phyloP scores from a whole-genome alignment of 257 asterid genomes.

The Ilex aquifolium region DNA sequence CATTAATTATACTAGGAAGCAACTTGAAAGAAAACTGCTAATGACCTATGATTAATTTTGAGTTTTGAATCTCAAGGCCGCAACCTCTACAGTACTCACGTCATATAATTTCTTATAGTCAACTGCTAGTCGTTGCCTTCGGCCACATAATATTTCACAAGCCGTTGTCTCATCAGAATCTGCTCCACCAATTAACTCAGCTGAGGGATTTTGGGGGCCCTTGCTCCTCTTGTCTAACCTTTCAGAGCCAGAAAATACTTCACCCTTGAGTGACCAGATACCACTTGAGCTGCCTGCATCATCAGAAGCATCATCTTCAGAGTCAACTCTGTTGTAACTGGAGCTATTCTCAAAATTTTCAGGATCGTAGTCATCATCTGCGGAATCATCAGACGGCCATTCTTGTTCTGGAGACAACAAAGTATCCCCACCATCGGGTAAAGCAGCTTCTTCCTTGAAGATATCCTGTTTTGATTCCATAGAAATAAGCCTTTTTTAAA shows the following conservation, averaged over 20 bases:
- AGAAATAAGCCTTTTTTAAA: not conserved
- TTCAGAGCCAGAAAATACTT: slow-evolving; percentile 33
- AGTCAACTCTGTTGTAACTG: slow-evolving; percentile 31
- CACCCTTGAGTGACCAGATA: slow-evolving; percentile 73
- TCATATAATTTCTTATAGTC: slow-evolving; percentile 75
- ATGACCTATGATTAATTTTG: not conserved
- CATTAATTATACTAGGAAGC: not conserved
- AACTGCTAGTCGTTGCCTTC: slow-evolving; percentile 71
- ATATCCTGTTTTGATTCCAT: slow-evolving; percentile 51
- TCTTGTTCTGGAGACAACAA: slow-evolving; percentile 52
- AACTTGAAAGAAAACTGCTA: not conserved
- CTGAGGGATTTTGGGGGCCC: slow-evolving; percentile 30
- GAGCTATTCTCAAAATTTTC: slow-evolving; percentile 46
- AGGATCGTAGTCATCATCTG: slow-evolving; percentile 90
- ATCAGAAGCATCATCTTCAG: slow-evolving; percentile 51
- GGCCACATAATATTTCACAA: slow-evolving; percentile 50
- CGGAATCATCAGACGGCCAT: slow-evolving; percentile 98
- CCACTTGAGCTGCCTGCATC: slow-evolving; percentile 48
- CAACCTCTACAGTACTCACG: slow-evolving; percentile 43
- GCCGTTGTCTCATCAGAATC: slow-evolving; percentile 56
- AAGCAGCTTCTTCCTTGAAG: slow-evolving; percentile 87
- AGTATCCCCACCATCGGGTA: slow-evolving; percentile 58
- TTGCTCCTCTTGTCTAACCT: slow-evolving; percentile 24
- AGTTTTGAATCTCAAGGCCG: not conserved
- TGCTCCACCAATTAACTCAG: slow-evolving; percentile 26